Conservation (phyloP, 2,329 filamentous ascomycete genomes). For the Nothophoma quercina region DNA sequence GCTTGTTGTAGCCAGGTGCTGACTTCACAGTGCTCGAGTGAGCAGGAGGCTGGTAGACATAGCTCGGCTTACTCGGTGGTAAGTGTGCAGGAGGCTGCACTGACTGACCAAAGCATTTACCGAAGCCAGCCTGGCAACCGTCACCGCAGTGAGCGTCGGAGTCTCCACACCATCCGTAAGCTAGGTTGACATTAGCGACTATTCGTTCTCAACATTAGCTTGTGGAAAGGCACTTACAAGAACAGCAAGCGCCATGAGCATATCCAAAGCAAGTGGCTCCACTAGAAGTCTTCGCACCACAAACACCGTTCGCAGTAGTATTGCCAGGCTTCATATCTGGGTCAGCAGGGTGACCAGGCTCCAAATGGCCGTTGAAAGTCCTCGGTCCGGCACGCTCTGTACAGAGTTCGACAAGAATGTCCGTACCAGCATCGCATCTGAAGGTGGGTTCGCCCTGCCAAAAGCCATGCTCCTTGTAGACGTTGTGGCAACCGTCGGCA, state of each 20-base stretch:
- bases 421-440: constrained; percentile 23
- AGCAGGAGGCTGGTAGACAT: too few relatives aligned
- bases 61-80: background rate
- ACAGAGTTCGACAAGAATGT: constrained; percentile 32
- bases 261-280: constrained; percentile 11
- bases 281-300: constrained; percentile 2
- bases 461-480: constrained; percentile 24
- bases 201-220: background rate
- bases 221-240: constrained; percentile 1
- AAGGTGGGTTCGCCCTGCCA: constrained; percentile 30
- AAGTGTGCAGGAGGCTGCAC: background rate
- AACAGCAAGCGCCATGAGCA: constrained; percentile 21
- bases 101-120: background rate
- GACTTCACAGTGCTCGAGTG: too few relatives aligned
- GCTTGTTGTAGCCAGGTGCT: background rate
- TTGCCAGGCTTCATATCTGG: background rate
- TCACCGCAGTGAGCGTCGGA: constrained; percentile 10
- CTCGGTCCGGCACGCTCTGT: constrained; percentile 16
- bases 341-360: background rate
- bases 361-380: constrained; percentile 7
- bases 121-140: constrained; percentile 10
- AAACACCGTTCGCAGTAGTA: constrained; percentile 8
- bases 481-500: constrained; percentile 13
- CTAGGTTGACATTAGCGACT: background rate
- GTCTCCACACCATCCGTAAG: constrained; percentile 13